Conservation (phyloP, 176 grass and related monocot genomes). For the Paspalum vaginatum region DNA sequence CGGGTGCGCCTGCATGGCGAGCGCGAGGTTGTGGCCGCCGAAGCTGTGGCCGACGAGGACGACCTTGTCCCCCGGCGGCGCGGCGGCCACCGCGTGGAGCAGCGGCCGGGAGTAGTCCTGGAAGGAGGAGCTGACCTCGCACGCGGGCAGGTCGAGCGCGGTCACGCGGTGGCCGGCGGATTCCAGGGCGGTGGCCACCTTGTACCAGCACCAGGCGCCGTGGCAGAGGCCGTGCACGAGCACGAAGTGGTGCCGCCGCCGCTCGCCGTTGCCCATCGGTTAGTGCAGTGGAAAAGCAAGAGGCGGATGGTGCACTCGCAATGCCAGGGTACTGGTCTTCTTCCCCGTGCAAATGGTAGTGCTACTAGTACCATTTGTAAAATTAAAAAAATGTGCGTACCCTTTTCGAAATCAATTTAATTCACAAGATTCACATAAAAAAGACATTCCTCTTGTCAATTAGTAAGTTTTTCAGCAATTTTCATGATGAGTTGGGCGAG, state of each 20-base stretch:
- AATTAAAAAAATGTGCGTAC: too few relatives aligned
- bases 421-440: too few relatives aligned
- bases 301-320: too few relatives aligned
- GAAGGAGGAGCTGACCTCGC: constrained; percentile 38
- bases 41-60: constrained; percentile 60
- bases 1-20: constrained; percentile 49
- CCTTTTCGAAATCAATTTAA: too few relatives aligned
- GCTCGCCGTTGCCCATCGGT: background rate
- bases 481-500: too few relatives aligned
- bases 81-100: constrained; percentile 38
- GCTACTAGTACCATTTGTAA: too few relatives aligned
- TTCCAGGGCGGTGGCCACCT: constrained; percentile 9
- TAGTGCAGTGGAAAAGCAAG: too few relatives aligned
- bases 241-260: constrained; percentile 24
- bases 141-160: constrained; percentile 47
- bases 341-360: too few relatives aligned
- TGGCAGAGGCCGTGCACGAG: constrained; percentile 53
- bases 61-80: constrained; percentile 25
- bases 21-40: constrained; percentile 43
- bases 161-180: constrained; percentile 46
- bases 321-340: too few relatives aligned
- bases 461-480: too few relatives aligned
- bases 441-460: too few relatives aligned
- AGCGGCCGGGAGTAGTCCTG: constrained; percentile 53
- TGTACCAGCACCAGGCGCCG: constrained; percentile 62